These are phyloP conservation scores for Penicillium sp. DNA, from an alignment of 2,329 filamentous ascomycete genomes.

Conservation along the genomic window DNA sequence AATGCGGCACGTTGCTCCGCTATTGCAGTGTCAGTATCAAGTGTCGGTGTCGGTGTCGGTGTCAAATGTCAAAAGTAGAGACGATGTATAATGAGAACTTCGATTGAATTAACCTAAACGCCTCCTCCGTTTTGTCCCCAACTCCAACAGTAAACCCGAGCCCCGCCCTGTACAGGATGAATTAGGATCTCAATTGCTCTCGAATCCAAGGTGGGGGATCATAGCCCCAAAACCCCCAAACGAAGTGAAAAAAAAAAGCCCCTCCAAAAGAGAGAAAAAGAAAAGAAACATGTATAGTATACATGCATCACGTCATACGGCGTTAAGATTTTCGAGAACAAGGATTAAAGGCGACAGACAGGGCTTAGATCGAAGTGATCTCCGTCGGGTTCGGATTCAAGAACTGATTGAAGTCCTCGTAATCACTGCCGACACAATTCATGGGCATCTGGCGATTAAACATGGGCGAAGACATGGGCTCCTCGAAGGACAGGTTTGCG, in stretches of 20 bases:
- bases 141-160: constrained; percentile 12
- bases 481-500: constrained; percentile 32
- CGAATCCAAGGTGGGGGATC: constrained; percentile 12
- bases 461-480: constrained; percentile 32
- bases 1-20: constrained; percentile 14
- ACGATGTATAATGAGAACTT: neutral
- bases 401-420: constrained; percentile 41
- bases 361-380: constrained; percentile 34
- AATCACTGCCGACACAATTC: constrained; percentile 34
- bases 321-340: constrained; percentile 14
- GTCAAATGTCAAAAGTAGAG: neutral
- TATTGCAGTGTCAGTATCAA: neutral
- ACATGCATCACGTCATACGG: constrained; percentile 34
- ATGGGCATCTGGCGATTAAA: constrained; percentile 35
- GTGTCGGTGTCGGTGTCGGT: neutral
- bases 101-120: neutral
- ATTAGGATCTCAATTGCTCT: constrained; percentile 16
- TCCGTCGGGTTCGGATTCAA: constrained; percentile 38
- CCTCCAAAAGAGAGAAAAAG: constrained; percentile 6
- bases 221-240: constrained; percentile 10
- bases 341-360: neutral
- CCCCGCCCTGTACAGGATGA: constrained; percentile 21
- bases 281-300: constrained; percentile 28
- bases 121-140: constrained; percentile 13
- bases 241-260: constrained; percentile 3